These are phyloP conservation scores for Paramecium octaurelia DNA, from an alignment of 73 alveolate genomes.

Conservation along the genomic window DNA sequence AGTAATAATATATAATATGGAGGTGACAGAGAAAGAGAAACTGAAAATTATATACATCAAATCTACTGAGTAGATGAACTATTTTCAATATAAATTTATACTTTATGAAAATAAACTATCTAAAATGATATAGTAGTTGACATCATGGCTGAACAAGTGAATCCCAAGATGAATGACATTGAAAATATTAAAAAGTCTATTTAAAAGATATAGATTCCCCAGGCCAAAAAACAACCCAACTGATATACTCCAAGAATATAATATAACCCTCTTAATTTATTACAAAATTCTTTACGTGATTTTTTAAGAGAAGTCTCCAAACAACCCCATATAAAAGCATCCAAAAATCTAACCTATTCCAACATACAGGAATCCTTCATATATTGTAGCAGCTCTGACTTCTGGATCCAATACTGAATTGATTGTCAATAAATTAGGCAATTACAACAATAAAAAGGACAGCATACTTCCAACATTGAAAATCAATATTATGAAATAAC, in stretches of 20 bases:
- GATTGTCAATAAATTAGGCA: background rate
- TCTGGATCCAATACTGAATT: background rate
- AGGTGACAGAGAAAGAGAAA: background rate
- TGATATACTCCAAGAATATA: background rate
- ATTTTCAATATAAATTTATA: background rate
- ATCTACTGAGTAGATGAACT: slow-evolving; percentile 17
- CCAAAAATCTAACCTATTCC: slow-evolving; percentile 18
- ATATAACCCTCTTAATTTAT: background rate
- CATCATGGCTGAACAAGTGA: background rate
- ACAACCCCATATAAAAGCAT: slow-evolving; percentile 1
- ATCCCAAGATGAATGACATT: background rate
- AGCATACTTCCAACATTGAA: background rate
- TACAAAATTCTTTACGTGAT: background rate
- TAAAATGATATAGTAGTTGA: background rate
- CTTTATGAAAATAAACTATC: background rate
- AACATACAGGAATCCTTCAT: background rate
- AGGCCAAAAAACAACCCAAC: slow-evolving; percentile 1
- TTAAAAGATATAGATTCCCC: background rate
- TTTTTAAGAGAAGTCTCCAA: background rate
- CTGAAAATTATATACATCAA: slow-evolving; percentile 13
- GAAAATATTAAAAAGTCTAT: background rate
- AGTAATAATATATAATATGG: background rate
- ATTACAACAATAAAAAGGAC: background rate
- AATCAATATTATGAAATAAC: background rate
- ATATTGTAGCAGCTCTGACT: background rate